Evolutionary conservation across 148 eudicot species (phyloP), one percentile per base, ranked within the genome.

Genomic region (Vaccinium corymbosum): DNA sequence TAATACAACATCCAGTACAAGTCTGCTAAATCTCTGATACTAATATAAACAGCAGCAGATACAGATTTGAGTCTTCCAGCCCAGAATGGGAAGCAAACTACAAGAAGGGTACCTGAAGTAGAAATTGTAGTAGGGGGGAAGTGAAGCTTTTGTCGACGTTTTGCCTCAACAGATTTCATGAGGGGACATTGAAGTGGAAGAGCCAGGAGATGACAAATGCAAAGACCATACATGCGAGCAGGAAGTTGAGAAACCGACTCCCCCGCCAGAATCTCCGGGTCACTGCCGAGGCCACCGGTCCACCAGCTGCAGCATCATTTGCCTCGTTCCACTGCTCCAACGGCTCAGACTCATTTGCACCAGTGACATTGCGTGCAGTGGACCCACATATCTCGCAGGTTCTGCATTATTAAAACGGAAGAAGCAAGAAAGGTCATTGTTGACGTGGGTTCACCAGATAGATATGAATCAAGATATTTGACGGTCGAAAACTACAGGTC

Each of bases 121-220:
- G 46, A 80, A 61, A 61, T 2, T 61, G 1, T 61, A 38, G 42
- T 3, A 9, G 4, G 38, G 35, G 35, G 51, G 83, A 3, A 16
- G 12, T 42, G 32, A 68, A 29, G 74, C 62, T 42, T 75, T 2
- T 32, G 16, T 22, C 32, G 6, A 10, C 0, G 14, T 27, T 27
- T 64, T 4, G 25, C 57, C 20, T 81, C 81, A 15, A 35, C 46
- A 55, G 56, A 53, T 82, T 81, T 85, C 75, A 90, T 8, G 92
- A 92, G 7, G 95, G 95, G 71, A 93, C 93, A 27, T 93, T 93
- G 91, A 95, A 95, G 89, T 95, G 98, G 81, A 95, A 95, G 70
- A 95, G 94, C 98, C 98, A 95, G 35, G 98, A 95, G 77, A 95
- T 92, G 86, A 95, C 98, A 86, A 95, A 95, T 50, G 98, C 98